These are phyloP conservation scores for Fraxinus pennsylvanica DNA, from an alignment of 257 asterid genomes.

Conservation along the genomic window DNA sequence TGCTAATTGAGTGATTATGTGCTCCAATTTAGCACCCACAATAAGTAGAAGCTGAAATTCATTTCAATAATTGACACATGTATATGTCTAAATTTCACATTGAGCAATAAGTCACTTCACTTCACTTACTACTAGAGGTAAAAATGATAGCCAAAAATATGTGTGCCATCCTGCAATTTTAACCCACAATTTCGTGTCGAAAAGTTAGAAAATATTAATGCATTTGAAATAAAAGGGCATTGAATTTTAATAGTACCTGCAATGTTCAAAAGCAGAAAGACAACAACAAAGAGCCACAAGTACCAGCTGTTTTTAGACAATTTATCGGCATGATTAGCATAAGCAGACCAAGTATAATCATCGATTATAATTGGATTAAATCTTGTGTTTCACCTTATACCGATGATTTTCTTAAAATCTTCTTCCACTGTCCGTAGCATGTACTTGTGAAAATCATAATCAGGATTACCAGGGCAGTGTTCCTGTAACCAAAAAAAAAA, in stretches of 20 bases:
- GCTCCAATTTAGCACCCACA: slow-evolving; percentile 88
- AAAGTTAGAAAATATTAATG: neutral
- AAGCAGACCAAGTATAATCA: neutral
- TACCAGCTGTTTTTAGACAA: slow-evolving; percentile 66
- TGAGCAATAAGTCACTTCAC: neutral
- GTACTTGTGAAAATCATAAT: slow-evolving; percentile 69
- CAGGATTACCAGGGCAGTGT: slow-evolving; percentile 54
- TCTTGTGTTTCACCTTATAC: slow-evolving; percentile 58
- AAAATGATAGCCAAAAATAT: slow-evolving; percentile 85
- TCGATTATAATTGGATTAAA: neutral
- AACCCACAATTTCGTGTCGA: neutral
- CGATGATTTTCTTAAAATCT: slow-evolving; percentile 79
- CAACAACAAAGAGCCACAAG: slow-evolving; percentile 82
- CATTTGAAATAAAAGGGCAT: neutral
- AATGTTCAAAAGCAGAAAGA: slow-evolving; percentile 74
- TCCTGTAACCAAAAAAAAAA: slow-evolving; percentile 36
- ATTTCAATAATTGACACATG: neutral
- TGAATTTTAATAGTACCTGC: slow-evolving; percentile 51
- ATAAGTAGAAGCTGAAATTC: slow-evolving; percentile 62
- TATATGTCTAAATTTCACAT: neutral
- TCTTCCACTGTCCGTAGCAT: slow-evolving; percentile 73
- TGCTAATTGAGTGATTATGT: slow-evolving; percentile 73
- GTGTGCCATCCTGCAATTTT: slow-evolving; percentile 83
- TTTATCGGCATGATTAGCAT: slow-evolving; percentile 25
- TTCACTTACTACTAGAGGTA: slow-evolving; percentile 70